Evolutionary conservation across 1,284 basidiomycete species (phyloP), one percentile per base, ranked within the genome.

Genomic region (Xerocomus minutiporus): DNA sequence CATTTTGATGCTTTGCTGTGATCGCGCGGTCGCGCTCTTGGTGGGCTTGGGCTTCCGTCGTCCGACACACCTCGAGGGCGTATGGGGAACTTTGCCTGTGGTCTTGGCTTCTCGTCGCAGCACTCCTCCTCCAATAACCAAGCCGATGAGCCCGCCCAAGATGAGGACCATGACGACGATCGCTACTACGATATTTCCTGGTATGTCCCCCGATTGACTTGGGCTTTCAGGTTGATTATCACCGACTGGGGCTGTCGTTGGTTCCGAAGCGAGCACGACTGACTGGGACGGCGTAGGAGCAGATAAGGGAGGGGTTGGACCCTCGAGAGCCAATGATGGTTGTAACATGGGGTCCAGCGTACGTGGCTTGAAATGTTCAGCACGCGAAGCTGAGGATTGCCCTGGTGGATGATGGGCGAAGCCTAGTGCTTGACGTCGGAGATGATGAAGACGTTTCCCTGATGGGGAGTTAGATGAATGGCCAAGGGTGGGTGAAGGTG

Each of bases 81-180:
- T 34, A 28, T 46, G 28, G 6, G 46, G 28, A 7, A 9, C 26
- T 44, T 43, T 12, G 3, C 17, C 39, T 17, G 43, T 23, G n/a
- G 31, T 17, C 45, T 38, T 69, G 38, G 47, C 25, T 38, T 51
- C 54, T 50, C 56, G 64, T 52, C 67, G 66, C 26, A 70, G n/a
- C 34, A 59, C 48, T 47, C 59, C 59, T 13, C 69, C 69, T 43
- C 57, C 68, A 9, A 66, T n/a, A 8, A 65, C 35, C 47, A 67
- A 35, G 31, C 66, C 60, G 8, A 67, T 39, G 13, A 67, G 57
- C 13, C 63, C 61, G 3, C 63, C 67, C 31, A 67, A 15, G 45
- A 71, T n/a, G 35, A 71, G 56, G 28, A 69, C 45, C 31, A 57
- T 20, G 15, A 71, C 57, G 12, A 59, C 40, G 28, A 60, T 47